phyloP scores from a whole-genome alignment of 345 rosid species.

The Lepidium aucheri region DNA sequence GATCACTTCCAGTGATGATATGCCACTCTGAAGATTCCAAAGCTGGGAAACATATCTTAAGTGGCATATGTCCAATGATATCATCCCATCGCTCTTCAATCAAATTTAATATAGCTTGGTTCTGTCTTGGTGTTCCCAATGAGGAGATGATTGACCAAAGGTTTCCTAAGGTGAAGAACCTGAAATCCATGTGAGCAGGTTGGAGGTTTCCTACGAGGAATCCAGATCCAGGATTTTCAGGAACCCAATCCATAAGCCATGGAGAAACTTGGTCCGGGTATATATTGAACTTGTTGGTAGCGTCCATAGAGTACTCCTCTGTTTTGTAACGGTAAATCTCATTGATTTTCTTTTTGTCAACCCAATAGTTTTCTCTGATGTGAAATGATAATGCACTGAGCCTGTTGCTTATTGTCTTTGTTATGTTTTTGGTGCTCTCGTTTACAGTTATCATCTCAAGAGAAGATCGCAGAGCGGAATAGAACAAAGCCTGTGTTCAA shows the following conservation, averaged over 20 bases:
- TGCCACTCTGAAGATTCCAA: slow-evolving; percentile 84
- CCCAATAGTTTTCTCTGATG: slow-evolving; percentile 94
- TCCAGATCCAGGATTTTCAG: slow-evolving; percentile 68
- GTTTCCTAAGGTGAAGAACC: slow-evolving; percentile 85
- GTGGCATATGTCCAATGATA: slow-evolving; percentile 80
- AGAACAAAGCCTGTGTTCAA: slow-evolving; percentile 65
- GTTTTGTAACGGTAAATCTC: slow-evolving; percentile 72
- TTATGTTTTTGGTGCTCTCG: slow-evolving; percentile 81
- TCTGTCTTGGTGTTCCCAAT: slow-evolving; percentile 47
- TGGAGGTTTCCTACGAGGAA: slow-evolving; percentile 83
- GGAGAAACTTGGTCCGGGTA: slow-evolving; percentile 90
- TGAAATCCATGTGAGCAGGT: slow-evolving; percentile 95
- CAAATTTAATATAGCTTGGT: slow-evolving; percentile 61
- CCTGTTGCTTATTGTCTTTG: slow-evolving; percentile 76
- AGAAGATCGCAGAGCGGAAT: slow-evolving; percentile 73
- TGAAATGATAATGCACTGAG: slow-evolving; percentile 85
- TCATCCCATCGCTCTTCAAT: slow-evolving; percentile 79
- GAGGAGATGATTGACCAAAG: slow-evolving; percentile 64
- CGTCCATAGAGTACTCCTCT: slow-evolving; percentile 92
- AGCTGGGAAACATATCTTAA: slow-evolving; percentile 86
- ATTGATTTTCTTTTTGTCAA: slow-evolving; percentile 55
- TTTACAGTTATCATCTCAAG: slow-evolving; percentile 88
- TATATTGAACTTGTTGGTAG: slow-evolving; percentile 90
- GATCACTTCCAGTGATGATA: slow-evolving; percentile 85
- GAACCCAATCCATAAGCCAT: slow-evolving; percentile 94